A percentile compares a stretch with the other conserved stretches of the same genome.
These are phyloP conservation scores for Fennellomyces sp. DNA, from an alignment of 371 early-diverging fungal genomes.

Conservation along the genomic window DNA sequence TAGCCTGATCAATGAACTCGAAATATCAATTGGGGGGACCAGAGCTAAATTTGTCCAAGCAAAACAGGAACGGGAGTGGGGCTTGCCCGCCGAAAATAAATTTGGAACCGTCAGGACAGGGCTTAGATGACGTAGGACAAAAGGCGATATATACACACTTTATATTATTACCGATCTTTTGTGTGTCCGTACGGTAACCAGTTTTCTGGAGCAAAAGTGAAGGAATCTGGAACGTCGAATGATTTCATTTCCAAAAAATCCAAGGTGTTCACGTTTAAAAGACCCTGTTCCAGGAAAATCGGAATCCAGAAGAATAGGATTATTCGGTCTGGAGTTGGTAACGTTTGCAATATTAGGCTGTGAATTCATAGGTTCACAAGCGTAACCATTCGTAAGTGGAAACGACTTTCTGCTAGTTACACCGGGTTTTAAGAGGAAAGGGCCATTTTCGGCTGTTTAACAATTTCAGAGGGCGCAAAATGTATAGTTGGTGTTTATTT, in stretches of 20 bases:
- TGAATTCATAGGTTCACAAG: not conserved
- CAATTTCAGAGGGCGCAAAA: slow-evolving; percentile 4
- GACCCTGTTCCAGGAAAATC: too few species aligned
- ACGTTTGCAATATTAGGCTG: not conserved
- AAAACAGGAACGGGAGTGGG: not conserved
- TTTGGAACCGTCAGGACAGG: not conserved
- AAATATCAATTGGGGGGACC: not conserved
- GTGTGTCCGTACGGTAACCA: too few species aligned
- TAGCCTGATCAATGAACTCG: not conserved
- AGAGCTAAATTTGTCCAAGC: not conserved
- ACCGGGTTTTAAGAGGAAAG: not conserved
- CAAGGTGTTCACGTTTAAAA: not conserved
- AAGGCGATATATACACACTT: not conserved
- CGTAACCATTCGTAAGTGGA: not conserved
- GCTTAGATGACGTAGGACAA: slow-evolving; percentile 4
- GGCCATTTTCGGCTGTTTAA: slow-evolving; percentile 2
- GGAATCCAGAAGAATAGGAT: not conserved
- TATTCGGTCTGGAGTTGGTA: not conserved
- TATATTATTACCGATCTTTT: not conserved
- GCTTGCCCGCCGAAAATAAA: not conserved
- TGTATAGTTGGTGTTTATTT: not conserved
- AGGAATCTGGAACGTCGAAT: not conserved
- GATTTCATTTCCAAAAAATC: not conserved
- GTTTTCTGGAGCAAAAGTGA: not conserved
- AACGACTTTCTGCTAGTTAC: not conserved